Evolutionary conservation across 371 early-diverging fungal species (phyloP).

Genomic region (Circinella umbellata): DNA sequence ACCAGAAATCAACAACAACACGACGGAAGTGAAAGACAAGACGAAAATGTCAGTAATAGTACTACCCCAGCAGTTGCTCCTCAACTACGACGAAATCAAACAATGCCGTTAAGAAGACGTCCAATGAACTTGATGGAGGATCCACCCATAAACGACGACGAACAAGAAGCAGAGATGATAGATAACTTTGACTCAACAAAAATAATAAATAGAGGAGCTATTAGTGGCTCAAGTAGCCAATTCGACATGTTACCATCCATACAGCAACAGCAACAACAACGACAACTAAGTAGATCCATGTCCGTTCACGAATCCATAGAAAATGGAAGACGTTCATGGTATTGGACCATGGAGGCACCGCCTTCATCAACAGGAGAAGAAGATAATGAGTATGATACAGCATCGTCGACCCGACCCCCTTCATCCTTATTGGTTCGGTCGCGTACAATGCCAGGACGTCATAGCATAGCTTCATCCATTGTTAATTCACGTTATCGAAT

Average conservation of each 20-base stretch:
- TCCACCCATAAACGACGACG: background rate
- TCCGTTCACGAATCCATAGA: constrained; percentile 1
- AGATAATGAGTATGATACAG: background rate
- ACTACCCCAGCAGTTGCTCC: background rate
- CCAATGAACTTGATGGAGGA: background rate
- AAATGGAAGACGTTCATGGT: constrained; percentile 1
- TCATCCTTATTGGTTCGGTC: background rate
- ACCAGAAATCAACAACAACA: background rate
- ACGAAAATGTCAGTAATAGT: background rate
- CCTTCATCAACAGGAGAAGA: constrained; percentile 2
- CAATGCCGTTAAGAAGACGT: background rate
- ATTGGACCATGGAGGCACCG: background rate
- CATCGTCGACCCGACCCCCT: background rate
- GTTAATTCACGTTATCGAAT: constrained; percentile 22
- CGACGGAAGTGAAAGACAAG: background rate
- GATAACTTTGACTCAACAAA: background rate
- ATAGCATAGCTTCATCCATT: constrained; percentile 2
- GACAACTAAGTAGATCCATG: background rate
- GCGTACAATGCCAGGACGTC: constrained; percentile 9
- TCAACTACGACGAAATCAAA: constrained; percentile 1
- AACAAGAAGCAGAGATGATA: background rate
- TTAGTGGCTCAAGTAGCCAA: too few relatives aligned
- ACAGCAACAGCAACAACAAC: background rate
- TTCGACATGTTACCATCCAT: background rate
- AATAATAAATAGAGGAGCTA: too few relatives aligned